phyloP scores from a whole-genome alignment of 176 grass and related monocot species.

The Otatea glauca region DNA sequence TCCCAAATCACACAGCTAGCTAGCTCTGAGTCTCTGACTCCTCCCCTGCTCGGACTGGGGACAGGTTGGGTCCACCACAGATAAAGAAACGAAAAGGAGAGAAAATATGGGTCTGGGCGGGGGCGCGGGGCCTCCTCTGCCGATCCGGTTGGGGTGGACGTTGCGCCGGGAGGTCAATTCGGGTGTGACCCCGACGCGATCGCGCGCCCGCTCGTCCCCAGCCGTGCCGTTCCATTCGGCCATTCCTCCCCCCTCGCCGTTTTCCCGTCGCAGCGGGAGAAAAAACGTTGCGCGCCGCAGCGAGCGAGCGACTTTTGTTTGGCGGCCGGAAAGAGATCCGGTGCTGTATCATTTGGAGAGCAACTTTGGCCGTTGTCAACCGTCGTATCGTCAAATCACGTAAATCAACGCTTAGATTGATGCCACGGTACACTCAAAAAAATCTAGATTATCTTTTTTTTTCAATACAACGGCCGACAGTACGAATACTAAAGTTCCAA shows the following conservation, averaged over 20 bases:
- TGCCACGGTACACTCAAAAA: no score
- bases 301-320: background rate
- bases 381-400: no score
- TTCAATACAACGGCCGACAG: no score
- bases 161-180: conserved; percentile 15
- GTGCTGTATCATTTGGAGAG: no score
- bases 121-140: background rate
- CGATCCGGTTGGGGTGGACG: conserved; percentile 21
- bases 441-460: no score
- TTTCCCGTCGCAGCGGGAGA: background rate
- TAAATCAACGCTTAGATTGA: no score
- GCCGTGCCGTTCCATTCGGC: conserved; percentile 12
- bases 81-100: conserved; percentile 31
- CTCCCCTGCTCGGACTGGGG: conserved; percentile 6
- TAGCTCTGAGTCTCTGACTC: conserved; percentile 38
- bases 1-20: conserved; percentile 39
- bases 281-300: background rate
- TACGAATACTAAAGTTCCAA: no score
- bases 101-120: background rate
- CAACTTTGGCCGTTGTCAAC: no score
- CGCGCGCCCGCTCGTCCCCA: background rate
- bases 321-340: no score
- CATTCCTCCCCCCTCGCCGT: background rate
- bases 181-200: conserved; percentile 37
- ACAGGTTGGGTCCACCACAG: conserved; percentile 20